A percentile compares a stretch with the other conserved stretches of the same genome.
These are phyloP conservation scores for Talaromyces sp. DNA, from an alignment of 2,329 filamentous ascomycete species.

Conservation along the genomic window DNA sequence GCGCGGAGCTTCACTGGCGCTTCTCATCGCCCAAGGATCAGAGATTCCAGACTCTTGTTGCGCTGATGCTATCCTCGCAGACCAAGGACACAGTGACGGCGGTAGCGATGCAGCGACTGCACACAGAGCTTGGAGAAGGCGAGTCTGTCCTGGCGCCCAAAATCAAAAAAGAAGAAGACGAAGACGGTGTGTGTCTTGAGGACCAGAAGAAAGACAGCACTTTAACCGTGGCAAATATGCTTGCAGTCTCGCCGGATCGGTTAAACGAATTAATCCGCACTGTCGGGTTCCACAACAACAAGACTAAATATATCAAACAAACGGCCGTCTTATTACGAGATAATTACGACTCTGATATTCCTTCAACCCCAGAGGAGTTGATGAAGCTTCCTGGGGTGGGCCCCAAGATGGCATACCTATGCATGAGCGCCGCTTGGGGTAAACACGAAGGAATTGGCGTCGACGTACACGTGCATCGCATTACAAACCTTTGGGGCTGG, in stretches of 20 bases:
- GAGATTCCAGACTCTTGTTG: slow-evolving; percentile 78
- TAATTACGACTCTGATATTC: slow-evolving; percentile 68
- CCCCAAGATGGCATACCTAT: slow-evolving; percentile 91
- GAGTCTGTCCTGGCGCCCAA: slow-evolving; percentile 12
- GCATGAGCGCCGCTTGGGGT: slow-evolving; percentile 70
- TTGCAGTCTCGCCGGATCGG: slow-evolving; percentile 60
- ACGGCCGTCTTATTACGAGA: slow-evolving; percentile 68
- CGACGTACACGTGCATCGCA: slow-evolving; percentile 90
- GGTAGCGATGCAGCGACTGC: slow-evolving; percentile 71
- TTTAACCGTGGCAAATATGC: slow-evolving; percentile 70
- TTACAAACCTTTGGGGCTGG: slow-evolving; percentile 94
- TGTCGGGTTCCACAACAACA: slow-evolving; percentile 93
- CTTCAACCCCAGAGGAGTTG: slow-evolving; percentile 68
- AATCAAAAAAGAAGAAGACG: slow-evolving; percentile 18
- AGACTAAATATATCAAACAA: slow-evolving; percentile 76
- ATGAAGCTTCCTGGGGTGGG: slow-evolving; percentile 78
- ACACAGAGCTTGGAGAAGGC: slow-evolving; percentile 58
- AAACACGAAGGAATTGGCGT: slow-evolving; percentile 75
- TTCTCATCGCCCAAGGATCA: slow-evolving; percentile 48
- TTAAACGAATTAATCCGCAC: slow-evolving; percentile 72
- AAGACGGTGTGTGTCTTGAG: slow-evolving; percentile 10
- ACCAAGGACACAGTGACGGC: slow-evolving; percentile 91
- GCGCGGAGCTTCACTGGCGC: slow-evolving; percentile 50
- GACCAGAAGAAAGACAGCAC: slow-evolving; percentile 31
- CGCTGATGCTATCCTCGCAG: slow-evolving; percentile 86